These are phyloP conservation scores for Aspergillus pseudonomiae DNA, from an alignment of 2,329 filamentous ascomycete species.

Conservation along the genomic window DNA sequence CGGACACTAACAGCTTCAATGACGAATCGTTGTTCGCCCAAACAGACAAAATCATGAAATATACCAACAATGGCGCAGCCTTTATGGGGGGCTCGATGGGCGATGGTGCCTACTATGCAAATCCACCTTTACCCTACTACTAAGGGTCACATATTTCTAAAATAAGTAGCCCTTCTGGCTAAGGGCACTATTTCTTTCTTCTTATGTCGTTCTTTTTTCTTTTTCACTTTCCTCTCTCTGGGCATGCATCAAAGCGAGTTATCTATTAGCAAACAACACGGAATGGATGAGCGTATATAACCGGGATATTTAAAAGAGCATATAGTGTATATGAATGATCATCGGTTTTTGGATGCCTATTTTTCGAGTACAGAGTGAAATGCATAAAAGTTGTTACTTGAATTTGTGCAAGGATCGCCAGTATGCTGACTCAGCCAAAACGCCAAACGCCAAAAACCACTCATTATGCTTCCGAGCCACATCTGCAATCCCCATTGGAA, in stretches of 20 bases:
- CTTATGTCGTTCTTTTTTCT: not conserved
- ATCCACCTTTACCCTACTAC: slow-evolving; percentile 30
- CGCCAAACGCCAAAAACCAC: slow-evolving; percentile 1
- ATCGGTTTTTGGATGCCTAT: not conserved
- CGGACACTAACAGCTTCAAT: slow-evolving; percentile 28
- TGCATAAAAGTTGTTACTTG: not conserved
- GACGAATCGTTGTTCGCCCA: slow-evolving; percentile 30
- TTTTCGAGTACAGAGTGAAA: not conserved
- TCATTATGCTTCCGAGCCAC: not conserved
- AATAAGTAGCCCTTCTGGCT: not conserved
- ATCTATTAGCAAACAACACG: not conserved
- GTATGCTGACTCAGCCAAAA: slow-evolving; percentile 9
- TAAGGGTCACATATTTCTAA: not conserved
- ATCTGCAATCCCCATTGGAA: not conserved
- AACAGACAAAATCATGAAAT: slow-evolving; percentile 33
- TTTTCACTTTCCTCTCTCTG: not conserved
- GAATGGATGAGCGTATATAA: not conserved
- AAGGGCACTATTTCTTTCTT: not conserved
- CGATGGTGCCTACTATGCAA: slow-evolving; percentile 31
- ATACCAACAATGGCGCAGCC: slow-evolving; percentile 21
- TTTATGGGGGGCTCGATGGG: slow-evolving; percentile 26
- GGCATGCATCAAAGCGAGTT: not conserved
- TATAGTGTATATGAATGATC: not conserved
- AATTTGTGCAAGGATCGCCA: not conserved
- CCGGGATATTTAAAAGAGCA: not conserved